Evolutionary conservation across 2,329 filamentous ascomycete species (phyloP).

Genomic region (Aulographum hederae): DNA sequence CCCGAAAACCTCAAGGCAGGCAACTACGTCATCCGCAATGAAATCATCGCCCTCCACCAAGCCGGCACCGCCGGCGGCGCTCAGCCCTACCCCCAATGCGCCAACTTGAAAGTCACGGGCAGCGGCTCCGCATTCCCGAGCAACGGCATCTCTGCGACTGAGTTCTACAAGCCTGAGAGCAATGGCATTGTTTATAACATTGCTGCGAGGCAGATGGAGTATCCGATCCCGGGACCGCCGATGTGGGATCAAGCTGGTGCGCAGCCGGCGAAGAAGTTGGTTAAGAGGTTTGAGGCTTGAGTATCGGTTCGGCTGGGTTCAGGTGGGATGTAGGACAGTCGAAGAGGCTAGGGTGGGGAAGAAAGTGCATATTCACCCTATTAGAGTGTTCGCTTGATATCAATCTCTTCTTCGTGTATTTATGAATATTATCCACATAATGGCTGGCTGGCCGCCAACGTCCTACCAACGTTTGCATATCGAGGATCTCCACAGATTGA

Average conservation of each 20-base stretch:
- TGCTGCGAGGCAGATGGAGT: conserved; percentile 13
- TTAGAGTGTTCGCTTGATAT: too few species aligned
- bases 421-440: too few species aligned
- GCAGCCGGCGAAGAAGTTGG: too few species aligned
- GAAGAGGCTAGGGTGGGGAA: too few species aligned
- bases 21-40: conserved; percentile 40
- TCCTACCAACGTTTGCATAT: too few species aligned
- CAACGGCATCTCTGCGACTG: conserved; percentile 13
- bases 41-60: conserved; percentile 42
- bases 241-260: not conserved
- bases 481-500: too few species aligned
- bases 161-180: conserved; percentile 22
- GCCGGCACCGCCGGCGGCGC: conserved; percentile 24
- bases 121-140: not conserved
- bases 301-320: too few species aligned
- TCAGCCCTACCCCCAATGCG: conserved; percentile 27
- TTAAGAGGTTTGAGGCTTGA: too few species aligned
- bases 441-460: too few species aligned
- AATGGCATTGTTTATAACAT: conserved; percentile 24
- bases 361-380: too few species aligned
- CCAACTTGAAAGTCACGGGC: conserved; percentile 19
- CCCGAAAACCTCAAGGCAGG: conserved; percentile 30
- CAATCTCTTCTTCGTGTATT: too few species aligned
- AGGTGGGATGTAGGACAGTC: too few species aligned
- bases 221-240: conserved; percentile 16